These are phyloP conservation scores for Fusarium dlaminii DNA, from an alignment of 2,329 filamentous ascomycete genomes.

Conservation along the genomic window DNA sequence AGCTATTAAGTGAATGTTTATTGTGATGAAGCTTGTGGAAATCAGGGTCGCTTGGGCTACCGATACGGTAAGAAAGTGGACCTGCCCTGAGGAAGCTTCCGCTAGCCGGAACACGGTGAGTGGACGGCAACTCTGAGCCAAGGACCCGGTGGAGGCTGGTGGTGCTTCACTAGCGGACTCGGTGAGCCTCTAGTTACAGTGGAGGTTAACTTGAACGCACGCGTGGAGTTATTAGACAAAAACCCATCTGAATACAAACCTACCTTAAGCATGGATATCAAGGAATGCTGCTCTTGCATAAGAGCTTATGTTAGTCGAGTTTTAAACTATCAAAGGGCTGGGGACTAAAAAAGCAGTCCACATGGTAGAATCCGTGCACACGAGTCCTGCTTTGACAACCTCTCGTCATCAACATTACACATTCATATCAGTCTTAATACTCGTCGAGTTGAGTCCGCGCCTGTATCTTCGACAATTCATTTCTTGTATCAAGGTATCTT, in stretches of 20 bases:
- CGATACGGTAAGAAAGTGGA: conserved; percentile 10
- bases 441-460: background rate
- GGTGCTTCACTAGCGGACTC: background rate
- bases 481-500: background rate
- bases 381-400: background rate
- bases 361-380: background rate
- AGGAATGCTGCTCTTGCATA: background rate
- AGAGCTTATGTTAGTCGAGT: background rate
- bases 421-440: background rate
- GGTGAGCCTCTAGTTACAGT: background rate
- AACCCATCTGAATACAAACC: background rate
- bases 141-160: background rate
- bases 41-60: conserved; percentile 33
- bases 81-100: conserved; percentile 1
- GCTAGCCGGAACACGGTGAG: conserved; percentile 17
- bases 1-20: conserved; percentile 23
- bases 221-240: background rate
- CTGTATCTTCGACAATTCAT: background rate
- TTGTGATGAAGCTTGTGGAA: conserved; percentile 14
- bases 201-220: background rate
- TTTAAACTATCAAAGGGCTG: background rate
- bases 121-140: background rate
- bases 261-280: background rate
- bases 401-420: background rate
- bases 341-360: background rate